Percentiles rank a stretch among this genome's conserved stretches.
phyloP scores from a whole-genome alignment of 2,329 filamentous ascomycete genomes.

The Apiospora marii region DNA sequence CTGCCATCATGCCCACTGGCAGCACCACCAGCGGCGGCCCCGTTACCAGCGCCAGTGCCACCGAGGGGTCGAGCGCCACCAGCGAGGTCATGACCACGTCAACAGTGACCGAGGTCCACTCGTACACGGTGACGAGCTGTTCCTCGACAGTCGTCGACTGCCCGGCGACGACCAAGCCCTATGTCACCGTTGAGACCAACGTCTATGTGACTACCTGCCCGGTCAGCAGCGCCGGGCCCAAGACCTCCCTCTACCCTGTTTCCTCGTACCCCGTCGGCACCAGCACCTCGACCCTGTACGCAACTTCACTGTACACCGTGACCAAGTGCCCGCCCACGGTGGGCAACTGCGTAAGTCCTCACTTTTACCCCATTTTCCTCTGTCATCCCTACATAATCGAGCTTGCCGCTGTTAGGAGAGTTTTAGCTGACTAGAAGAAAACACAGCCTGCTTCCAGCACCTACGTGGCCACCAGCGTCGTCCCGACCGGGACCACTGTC shows the following conservation, averaged over 20 bases:
- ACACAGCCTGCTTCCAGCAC: constrained; percentile 13
- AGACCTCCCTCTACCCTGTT: background rate
- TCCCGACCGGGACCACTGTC: constrained; percentile 14
- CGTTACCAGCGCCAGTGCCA: background rate
- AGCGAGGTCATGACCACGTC: constrained; percentile 15
- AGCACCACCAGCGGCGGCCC: background rate
- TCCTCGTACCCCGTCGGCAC: background rate
- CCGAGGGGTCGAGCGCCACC: background rate
- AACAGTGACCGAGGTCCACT: constrained; percentile 15
- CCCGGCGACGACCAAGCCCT: constrained; percentile 22
- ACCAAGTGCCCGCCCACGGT: constrained; percentile 12
- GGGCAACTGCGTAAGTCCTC: constrained; percentile 6
- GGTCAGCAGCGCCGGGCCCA: constrained; percentile 1
- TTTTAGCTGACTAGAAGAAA: background rate
- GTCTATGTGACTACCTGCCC: constrained; percentile 26
- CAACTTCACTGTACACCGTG: background rate
- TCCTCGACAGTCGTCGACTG: constrained; percentile 20
- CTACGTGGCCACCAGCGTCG: background rate
- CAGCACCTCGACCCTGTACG: background rate
- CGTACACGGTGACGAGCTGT: constrained; percentile 1
- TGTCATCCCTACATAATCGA: background rate
- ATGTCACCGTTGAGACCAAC: constrained; percentile 2
- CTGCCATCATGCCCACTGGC: background rate
- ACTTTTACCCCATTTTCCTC: background rate
- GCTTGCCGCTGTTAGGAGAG: no score